A percentile compares a stretch with the other conserved stretches of the same genome.
phyloP scores from a whole-genome alignment of 495 filamentous ascomycete genomes.

The Lepraria neglecta region DNA sequence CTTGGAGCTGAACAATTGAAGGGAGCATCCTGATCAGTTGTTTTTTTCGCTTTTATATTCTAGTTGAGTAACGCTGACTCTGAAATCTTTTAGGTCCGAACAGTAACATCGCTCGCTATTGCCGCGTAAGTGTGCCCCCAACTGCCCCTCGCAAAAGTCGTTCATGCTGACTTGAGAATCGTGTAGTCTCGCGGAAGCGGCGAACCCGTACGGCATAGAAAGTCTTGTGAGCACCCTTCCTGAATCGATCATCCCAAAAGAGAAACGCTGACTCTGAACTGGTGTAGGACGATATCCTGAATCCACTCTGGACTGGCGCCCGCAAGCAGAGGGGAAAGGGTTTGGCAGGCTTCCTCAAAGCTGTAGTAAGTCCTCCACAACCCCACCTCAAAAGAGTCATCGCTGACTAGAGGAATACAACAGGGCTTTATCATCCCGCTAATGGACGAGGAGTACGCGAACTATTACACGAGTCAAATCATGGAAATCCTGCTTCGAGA shows the following conservation, averaged over 20 bases:
- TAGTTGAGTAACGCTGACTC: too few species aligned
- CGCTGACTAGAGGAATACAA: too few species aligned
- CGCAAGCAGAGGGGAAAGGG: slow-evolving; percentile 90
- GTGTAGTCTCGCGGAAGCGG: slow-evolving; percentile 69
- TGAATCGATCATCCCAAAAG: too few species aligned
- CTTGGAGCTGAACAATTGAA: slow-evolving; percentile 75
- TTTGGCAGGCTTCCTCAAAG: slow-evolving; percentile 92
- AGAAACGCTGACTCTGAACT: too few species aligned
- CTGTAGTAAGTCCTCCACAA: slow-evolving; percentile 44
- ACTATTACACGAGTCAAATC: slow-evolving; percentile 97
- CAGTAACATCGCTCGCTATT: slow-evolving; percentile 90
- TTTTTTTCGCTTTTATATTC: too few species aligned
- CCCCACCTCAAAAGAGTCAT: too few species aligned
- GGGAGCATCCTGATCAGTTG: slow-evolving; percentile 49
- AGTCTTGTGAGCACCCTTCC: too few species aligned
- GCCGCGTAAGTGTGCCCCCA: slow-evolving; percentile 49
- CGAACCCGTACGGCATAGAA: slow-evolving; percentile 98
- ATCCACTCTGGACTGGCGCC: slow-evolving; percentile 94
- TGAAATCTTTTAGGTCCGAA: slow-evolving; percentile 41
- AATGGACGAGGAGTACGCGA: slow-evolving; percentile 99
- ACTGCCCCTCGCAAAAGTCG: too few species aligned
- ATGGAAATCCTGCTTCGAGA: slow-evolving; percentile 98
- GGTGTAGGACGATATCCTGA: slow-evolving; percentile 72
- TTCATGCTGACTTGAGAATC: too few species aligned
- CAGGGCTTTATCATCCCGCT: slow-evolving; percentile 90